Conservation (phyloP, 768 basidiomycete species). For the Pleurotus tuber-regium region DNA sequence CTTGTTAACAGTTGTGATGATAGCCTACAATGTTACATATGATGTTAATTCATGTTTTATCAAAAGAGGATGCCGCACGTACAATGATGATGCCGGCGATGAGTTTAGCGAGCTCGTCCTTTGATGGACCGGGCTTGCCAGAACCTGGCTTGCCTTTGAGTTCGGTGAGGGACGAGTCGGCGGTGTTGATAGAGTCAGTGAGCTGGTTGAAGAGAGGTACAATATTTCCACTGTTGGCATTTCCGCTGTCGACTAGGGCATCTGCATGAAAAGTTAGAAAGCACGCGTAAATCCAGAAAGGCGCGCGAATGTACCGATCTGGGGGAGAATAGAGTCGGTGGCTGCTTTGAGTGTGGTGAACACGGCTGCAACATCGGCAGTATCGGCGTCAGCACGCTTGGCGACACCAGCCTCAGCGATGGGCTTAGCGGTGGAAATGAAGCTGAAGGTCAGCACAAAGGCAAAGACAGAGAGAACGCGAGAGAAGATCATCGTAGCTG, state of each 20-base stretch:
- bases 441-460: conserved; percentile 8
- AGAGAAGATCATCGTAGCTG: conserved; percentile 6
- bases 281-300: not conserved
- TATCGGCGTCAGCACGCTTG: conserved; percentile 14
- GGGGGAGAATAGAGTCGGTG: conserved; percentile 17
- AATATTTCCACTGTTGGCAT: conserved; percentile 18
- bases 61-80: conserved; percentile 1
- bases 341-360: conserved; percentile 19
- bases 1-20: conserved; percentile 19
- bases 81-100: conserved; percentile 24
- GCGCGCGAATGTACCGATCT: conserved; percentile 17
- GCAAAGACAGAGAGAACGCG: conserved; percentile 7
- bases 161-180: conserved; percentile 16
- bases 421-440: conserved; percentile 14
- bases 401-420: conserved; percentile 9
- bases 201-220: conserved; percentile 21
- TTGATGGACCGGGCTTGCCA: conserved; percentile 20
- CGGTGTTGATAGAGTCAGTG: conserved; percentile 19
- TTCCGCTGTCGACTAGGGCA: conserved; percentile 14
- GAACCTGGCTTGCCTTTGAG: conserved; percentile 12
- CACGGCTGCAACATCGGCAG: conserved; percentile 18
- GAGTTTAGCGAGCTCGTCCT: conserved; percentile 23
- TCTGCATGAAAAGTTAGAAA: conserved; percentile 2
- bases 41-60: not conserved
- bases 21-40: conserved; percentile 13